Evolutionary conservation across 768 basidiomycete genomes (phyloP).

Genomic region (Rhodotorula kratochvilovae): DNA sequence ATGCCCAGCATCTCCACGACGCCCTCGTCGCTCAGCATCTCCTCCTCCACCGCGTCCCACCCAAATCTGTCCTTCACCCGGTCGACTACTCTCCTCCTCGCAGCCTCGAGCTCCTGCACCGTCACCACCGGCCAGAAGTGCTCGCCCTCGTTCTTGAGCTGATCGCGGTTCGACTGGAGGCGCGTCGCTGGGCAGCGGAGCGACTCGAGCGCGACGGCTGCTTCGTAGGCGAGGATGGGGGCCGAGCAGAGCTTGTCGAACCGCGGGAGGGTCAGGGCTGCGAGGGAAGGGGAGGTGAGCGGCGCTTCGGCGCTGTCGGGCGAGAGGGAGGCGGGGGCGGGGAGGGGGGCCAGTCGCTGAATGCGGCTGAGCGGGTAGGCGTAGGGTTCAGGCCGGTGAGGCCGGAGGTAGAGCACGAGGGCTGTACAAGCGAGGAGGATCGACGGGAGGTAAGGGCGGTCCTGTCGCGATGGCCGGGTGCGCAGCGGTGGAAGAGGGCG

Average conservation of each 20-base stretch:
- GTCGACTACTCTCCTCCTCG: slow-evolving; percentile 44
- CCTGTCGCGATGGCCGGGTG: not conserved
- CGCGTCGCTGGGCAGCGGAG: slow-evolving; percentile 46
- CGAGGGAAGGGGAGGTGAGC: not conserved
- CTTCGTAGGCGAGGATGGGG: slow-evolving; percentile 42
- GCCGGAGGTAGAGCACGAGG: slow-evolving; percentile 4
- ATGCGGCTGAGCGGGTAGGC: not conserved
- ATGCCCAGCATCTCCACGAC: slow-evolving; percentile 6
- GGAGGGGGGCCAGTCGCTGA: not conserved
- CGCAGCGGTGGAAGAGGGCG: not conserved
- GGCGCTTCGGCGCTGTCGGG: too few relatives aligned
- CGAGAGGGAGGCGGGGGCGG: not conserved
- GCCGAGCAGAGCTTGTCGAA: slow-evolving; percentile 45
- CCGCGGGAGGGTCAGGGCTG: not conserved
- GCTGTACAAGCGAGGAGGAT: not conserved
- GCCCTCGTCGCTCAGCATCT: not conserved
- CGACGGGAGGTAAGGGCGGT: not conserved
- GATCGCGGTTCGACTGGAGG: slow-evolving; percentile 49
- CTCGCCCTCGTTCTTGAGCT: slow-evolving; percentile 45
- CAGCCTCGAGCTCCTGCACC: slow-evolving; percentile 40
- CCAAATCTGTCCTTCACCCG: slow-evolving; percentile 38
- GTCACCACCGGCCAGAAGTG: slow-evolving; percentile 46
- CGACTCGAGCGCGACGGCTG: slow-evolving; percentile 39
- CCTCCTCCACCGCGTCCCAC: not conserved
- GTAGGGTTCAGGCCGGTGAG: not conserved